Base-by-base conservation (phyloP, 208 protist species). In the Trypanosoma conorhini region DNA sequence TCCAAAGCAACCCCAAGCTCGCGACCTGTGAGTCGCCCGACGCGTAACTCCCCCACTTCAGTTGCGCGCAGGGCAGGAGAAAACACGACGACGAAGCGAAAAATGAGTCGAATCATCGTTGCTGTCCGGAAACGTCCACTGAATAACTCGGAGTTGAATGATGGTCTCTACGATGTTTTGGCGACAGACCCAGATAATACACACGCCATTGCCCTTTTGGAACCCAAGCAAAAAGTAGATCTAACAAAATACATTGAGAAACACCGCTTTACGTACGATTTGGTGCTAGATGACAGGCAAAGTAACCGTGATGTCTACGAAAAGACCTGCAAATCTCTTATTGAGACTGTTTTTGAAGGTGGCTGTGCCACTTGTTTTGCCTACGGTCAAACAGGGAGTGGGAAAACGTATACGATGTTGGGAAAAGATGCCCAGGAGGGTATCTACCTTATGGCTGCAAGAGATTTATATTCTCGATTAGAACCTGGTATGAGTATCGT, bases 181-280 rank as follows among this genome's bases (percentile, higher is more conserved):
- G 91, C 87, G 3, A 93, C 88, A 19, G 92, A 97, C 67, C 80
- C 87, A 21, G 85, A 94, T 38, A 95, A 93, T 70, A 85, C 65
- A 51, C 81, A 83, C 54, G 85, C 74, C 66, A 88, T 97, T 50
- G 86, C 87, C 8, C 72, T 97, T 54, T 79, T 95, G 40, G 91
- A 96, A 76, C 89, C 91, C 17, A 92, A 93, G 42, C 87, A 97
- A 54, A 97, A 98, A 74, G 91, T 99, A 52, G 98, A 99, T 81
- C 73, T 99, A 24, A 97, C 90, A 22, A 97, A 97, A 62, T 99
- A 98, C 79, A 98, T 96, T 64, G 96, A 99, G 59, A 96, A 96
- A 76, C 98, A 99, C 66, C 87, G 91, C 42, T 99, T 99, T 76
- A 86, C 85, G 28, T 99, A 98, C 74, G 98, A 99, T 76, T 80